Conservation (phyloP, 73 alveolate genomes). For the Stentor roeselii region DNA sequence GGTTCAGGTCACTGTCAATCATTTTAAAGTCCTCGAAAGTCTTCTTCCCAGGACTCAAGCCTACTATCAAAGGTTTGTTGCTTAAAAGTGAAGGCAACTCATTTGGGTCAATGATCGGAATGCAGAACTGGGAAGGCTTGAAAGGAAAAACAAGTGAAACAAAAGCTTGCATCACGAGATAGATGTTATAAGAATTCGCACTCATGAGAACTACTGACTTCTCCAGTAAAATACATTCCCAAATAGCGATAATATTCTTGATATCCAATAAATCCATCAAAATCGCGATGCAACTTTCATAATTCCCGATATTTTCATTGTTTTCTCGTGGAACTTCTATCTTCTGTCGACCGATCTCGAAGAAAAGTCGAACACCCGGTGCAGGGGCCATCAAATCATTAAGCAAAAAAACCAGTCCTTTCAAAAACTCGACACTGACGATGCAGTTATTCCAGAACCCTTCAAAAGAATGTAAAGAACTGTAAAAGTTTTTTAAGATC, state of each 20-base stretch:
- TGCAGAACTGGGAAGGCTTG: neutral
- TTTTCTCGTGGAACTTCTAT: neutral
- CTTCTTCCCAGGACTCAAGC: neutral
- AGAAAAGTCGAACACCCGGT: neutral
- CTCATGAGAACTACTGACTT: neutral
- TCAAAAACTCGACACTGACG: neutral
- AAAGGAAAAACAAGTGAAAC: neutral
- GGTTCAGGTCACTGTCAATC: neutral
- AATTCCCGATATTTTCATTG: neutral
- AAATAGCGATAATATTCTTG: neutral
- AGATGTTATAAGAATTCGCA: neutral
- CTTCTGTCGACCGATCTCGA: neutral
- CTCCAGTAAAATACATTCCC: neutral
- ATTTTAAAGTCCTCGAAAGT: neutral
- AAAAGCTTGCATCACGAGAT: neutral
- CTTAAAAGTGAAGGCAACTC: neutral
- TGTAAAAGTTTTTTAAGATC: neutral
- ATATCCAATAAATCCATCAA: slow-evolving; percentile 8
- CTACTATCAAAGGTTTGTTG: neutral
- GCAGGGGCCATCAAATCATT: slow-evolving; percentile 5
- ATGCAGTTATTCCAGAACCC: neutral
- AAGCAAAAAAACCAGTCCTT: neutral
- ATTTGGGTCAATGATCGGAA: neutral
- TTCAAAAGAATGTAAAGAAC: neutral
- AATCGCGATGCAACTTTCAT: neutral